These are phyloP conservation scores for Neopestalotiopsis sp. DNA, from an alignment of 2,329 filamentous ascomycete species.

Conservation along the genomic window DNA sequence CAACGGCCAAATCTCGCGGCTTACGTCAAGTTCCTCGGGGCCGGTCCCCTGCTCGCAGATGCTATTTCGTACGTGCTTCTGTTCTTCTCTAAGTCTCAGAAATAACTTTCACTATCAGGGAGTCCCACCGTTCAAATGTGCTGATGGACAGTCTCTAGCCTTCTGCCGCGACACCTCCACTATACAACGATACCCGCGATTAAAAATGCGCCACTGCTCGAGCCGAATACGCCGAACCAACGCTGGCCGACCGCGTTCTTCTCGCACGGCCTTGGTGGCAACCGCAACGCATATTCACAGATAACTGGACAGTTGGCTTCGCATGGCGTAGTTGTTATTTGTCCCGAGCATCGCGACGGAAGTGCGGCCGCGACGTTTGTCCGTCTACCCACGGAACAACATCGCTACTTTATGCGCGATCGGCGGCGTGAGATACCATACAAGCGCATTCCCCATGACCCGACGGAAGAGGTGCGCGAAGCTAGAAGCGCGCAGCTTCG, in stretches of 20 bases:
- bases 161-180: constrained; percentile 73
- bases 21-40: constrained; percentile 78
- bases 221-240: constrained; percentile 49
- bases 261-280: constrained; percentile 83
- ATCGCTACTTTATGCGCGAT: constrained; percentile 40
- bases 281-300: constrained; percentile 85
- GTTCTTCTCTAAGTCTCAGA: neutral
- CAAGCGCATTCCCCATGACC: constrained; percentile 62
- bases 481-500: constrained; percentile 73
- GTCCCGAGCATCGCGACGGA: constrained; percentile 83
- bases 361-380: constrained; percentile 78
- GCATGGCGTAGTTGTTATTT: constrained; percentile 80
- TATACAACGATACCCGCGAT: constrained; percentile 75
- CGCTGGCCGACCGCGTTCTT: constrained; percentile 85
- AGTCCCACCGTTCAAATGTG: neutral
- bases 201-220: constrained; percentile 70
- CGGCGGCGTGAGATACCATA: constrained; percentile 50
- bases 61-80: constrained; percentile 59
- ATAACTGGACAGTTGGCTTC: constrained; percentile 79
- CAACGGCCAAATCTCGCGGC: constrained; percentile 76
- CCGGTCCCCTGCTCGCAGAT: constrained; percentile 61
- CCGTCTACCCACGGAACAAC: constrained; percentile 60
- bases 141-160: constrained; percentile 38
- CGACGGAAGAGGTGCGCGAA: constrained; percentile 68
- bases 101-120: neutral